Evolutionary conservation across 495 filamentous ascomycete species (phyloP), one percentile per base, ranked within the genome.

Genomic region (Amphirosellinia nigrospora): DNA sequence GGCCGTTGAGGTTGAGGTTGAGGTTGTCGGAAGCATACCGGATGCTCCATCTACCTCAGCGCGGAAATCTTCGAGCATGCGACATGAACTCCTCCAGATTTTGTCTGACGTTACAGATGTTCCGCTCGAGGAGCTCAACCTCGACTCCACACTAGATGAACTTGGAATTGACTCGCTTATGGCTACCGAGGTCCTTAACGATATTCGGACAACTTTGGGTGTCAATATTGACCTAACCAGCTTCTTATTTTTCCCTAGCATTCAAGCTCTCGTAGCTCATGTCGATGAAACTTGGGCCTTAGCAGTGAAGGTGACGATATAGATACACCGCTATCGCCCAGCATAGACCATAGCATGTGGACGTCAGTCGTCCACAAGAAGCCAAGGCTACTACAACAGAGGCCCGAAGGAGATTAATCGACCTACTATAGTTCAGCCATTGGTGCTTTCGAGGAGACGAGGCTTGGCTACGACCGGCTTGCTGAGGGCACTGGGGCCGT

Each of bases 91-190:
- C 19, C 41, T 69, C 26, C 68, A 65, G 60, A 56, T 66, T 4
- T 39, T 70, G 10, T 59, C 60, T 19, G 34, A 66, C 46, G 60
- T 64, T 1, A 63, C 60, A 2, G 60, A 63, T 7, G 38, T 63
- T 19, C 60, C 60, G 5, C 39, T 63, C 1, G 23, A 46, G 15
- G 39, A 79, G 16, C 58, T 75, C 36, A 50, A 41, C 23, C 34
- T 41, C 9, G 43, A 66, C 11, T 59, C 71, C n/a, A 69, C 53
- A 3, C 34, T 76, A 36, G 48, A 30, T 4, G 78, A 81, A 16
- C 72, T 83, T n/a, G 81, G 81, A 10, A 72, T 83, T 11, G 81
- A 82, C 45, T 83, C 81, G 21, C 66, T 83, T 11, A 64, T 74
- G 73, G 70, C 61, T 1, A 77, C 73, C 13, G 77, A 80, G 45